Conservation (phyloP, 176 grass and related monocot genomes). For the Hordeum marinum region DNA sequence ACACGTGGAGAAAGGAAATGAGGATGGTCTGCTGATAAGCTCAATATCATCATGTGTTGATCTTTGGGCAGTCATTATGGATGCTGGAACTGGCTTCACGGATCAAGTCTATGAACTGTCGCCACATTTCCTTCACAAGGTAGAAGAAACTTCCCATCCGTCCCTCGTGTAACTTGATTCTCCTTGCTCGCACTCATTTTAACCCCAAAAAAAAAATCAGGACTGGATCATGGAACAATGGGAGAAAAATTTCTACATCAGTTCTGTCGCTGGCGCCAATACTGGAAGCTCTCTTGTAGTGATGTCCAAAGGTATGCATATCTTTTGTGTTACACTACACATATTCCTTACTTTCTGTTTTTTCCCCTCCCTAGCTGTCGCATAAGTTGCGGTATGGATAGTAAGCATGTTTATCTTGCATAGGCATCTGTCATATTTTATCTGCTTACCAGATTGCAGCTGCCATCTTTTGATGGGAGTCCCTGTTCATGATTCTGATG, state of each 20-base stretch:
- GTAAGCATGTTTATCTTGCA: background rate
- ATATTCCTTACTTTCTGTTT: background rate
- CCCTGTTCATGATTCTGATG: background rate
- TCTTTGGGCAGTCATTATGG: constrained; percentile 82
- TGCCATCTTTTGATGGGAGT: background rate
- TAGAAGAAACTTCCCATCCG: constrained; percentile 9
- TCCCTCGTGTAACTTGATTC: background rate
- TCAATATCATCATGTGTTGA: constrained; percentile 68
- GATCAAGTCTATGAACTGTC: constrained; percentile 68
- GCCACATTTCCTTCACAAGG: constrained; percentile 53
- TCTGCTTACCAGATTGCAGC: background rate
- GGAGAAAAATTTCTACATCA: constrained; percentile 75
- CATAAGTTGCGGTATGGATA: background rate
- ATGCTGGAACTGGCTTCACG: constrained; percentile 69
- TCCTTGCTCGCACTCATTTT: constrained; percentile 18
- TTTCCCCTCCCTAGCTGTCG: background rate
- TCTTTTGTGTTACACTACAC: background rate
- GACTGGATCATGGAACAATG: constrained; percentile 82
- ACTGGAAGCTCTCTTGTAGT: constrained; percentile 66
- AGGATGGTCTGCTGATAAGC: constrained; percentile 70
- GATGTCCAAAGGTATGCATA: constrained; percentile 61
- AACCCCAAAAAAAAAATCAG: background rate
- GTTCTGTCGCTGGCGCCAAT: constrained; percentile 58
- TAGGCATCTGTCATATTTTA: background rate
- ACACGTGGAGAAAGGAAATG: constrained; percentile 74